Conservation (phyloP, 2,329 filamentous ascomycete genomes). For the Hypoxylon rubiginosum region DNA sequence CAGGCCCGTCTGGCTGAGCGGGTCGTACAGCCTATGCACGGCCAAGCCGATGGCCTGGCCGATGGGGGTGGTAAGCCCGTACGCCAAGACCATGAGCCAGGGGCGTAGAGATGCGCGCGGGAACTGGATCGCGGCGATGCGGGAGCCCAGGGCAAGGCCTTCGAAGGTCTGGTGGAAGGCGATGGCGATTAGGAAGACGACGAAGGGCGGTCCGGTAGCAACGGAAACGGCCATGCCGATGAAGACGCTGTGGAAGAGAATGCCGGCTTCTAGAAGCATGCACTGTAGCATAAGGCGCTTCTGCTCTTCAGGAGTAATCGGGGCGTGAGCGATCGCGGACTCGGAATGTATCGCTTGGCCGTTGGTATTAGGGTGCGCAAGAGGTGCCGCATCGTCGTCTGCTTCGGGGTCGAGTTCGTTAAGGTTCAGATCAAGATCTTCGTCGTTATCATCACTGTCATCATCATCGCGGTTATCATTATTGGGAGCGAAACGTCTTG, state of each 20-base stretch:
- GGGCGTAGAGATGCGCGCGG: constrained; percentile 79
- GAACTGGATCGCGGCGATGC: constrained; percentile 87
- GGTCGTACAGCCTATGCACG: constrained; percentile 84
- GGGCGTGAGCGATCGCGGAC: constrained; percentile 47
- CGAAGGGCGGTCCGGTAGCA: constrained; percentile 81
- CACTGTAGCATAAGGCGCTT: constrained; percentile 81
- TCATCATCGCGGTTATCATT: constrained; percentile 47
- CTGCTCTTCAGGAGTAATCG: constrained; percentile 66
- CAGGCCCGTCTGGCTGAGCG: constrained; percentile 79
- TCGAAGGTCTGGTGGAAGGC: constrained; percentile 91
- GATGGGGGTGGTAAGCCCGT: constrained; percentile 82
- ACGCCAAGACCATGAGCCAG: constrained; percentile 85
- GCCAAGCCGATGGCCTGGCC: constrained; percentile 86
- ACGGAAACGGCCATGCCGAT: constrained; percentile 90
- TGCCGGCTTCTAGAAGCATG: constrained; percentile 83
- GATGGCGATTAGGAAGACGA: constrained; percentile 84
- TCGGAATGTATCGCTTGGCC: constrained; percentile 43
- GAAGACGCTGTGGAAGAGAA: constrained; percentile 87
- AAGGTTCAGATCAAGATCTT: constrained; percentile 71
- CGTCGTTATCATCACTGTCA: constrained; percentile 61
- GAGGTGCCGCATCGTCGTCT: constrained; percentile 49
- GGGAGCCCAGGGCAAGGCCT: constrained; percentile 85
- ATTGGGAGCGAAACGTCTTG: constrained; percentile 28
- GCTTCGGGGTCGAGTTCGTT: constrained; percentile 69
- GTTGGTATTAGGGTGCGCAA: constrained; percentile 39